Percentiles rank a stretch among this genome's conserved stretches.
Evolutionary conservation across 129 eudicot genomes (phyloP).

Genomic region (Chrysanthemum lavandulifolium): DNA sequence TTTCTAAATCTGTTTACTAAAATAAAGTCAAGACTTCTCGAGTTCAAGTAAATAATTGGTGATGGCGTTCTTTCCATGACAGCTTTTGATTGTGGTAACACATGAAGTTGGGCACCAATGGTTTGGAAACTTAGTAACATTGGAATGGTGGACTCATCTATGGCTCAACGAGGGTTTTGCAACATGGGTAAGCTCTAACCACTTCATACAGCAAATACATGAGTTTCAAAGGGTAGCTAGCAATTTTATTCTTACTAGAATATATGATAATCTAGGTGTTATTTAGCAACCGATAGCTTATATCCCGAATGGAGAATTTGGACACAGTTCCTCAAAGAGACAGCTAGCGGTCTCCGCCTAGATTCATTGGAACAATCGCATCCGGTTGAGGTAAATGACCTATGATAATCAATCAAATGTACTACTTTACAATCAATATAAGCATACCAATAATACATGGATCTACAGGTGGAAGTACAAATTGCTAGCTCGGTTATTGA

Average conservation of each 20-base stretch:
- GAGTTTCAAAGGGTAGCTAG: neutral
- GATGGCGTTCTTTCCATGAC: slow-evolving; percentile 9
- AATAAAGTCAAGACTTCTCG: neutral
- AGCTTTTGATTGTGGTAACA: slow-evolving; percentile 50
- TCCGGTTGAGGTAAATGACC: too few species aligned
- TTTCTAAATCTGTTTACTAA: too few species aligned
- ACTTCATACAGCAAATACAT: slow-evolving; percentile 2
- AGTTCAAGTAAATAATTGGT: neutral
- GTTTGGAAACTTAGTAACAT: slow-evolving; percentile 65
- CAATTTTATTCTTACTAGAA: slow-evolving; percentile 3
- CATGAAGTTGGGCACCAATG: slow-evolving; percentile 66
- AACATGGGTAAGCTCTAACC: slow-evolving; percentile 43
- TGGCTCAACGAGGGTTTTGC: slow-evolving; percentile 75
- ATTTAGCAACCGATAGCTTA: slow-evolving; percentile 47
- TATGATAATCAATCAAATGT: neutral
- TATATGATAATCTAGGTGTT: slow-evolving; percentile 40
- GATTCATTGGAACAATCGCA: slow-evolving; percentile 50
- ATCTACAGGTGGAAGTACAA: slow-evolving; percentile 46
- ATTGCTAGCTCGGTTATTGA: slow-evolving; percentile 46
- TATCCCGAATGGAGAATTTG: slow-evolving; percentile 60
- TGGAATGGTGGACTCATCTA: slow-evolving; percentile 75
- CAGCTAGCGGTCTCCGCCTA: slow-evolving; percentile 42
- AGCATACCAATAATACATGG: neutral
- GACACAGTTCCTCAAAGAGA: slow-evolving; percentile 49
- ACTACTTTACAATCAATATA: neutral